Evolutionary conservation across 352 stramenopile species (phyloP).

Genomic region (Pythium apleroticum): DNA sequence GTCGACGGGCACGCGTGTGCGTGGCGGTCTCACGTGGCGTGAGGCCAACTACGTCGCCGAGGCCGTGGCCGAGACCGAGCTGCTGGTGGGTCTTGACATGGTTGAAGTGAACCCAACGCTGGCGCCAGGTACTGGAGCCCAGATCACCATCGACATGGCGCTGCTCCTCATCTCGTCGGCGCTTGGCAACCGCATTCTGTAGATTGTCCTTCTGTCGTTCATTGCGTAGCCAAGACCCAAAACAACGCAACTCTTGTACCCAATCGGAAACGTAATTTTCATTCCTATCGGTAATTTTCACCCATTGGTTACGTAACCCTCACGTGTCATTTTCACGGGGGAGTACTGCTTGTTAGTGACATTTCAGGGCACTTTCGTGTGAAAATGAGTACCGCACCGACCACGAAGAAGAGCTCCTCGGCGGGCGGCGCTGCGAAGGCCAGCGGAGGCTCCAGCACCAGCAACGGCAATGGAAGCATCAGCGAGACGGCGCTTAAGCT

Average conservation of each 20-base stretch:
- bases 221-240: background rate
- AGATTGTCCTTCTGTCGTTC: too few relatives aligned
- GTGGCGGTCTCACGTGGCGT: slow-evolving; percentile 94
- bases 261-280: slow-evolving; percentile 5
- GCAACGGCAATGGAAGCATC: slow-evolving; percentile 24
- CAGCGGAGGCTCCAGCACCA: background rate
- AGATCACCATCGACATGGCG: slow-evolving; percentile 93
- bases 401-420: slow-evolving; percentile 14
- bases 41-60: slow-evolving; percentile 97
- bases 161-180: slow-evolving; percentile 92
- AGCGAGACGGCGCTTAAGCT: slow-evolving; percentile 44
- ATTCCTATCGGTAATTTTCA: background rate
- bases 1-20: slow-evolving; percentile 94
- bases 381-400: background rate
- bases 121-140: slow-evolving; percentile 81
- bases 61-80: slow-evolving; percentile 88
- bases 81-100: slow-evolving; percentile 91
- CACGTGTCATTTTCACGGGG: slow-evolving; percentile 6
- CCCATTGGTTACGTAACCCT: background rate
- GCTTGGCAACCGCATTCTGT: slow-evolving; percentile 92
- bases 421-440: background rate
- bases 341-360: background rate
- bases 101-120: slow-evolving; percentile 96
- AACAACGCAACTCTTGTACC: background rate
- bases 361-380: slow-evolving; percentile 1